A percentile compares a stretch with the other conserved stretches of the same genome.
Evolutionary conservation across 2,329 filamentous ascomycete species (phyloP).

Genomic region (Cryphonectria radicalis): DNA sequence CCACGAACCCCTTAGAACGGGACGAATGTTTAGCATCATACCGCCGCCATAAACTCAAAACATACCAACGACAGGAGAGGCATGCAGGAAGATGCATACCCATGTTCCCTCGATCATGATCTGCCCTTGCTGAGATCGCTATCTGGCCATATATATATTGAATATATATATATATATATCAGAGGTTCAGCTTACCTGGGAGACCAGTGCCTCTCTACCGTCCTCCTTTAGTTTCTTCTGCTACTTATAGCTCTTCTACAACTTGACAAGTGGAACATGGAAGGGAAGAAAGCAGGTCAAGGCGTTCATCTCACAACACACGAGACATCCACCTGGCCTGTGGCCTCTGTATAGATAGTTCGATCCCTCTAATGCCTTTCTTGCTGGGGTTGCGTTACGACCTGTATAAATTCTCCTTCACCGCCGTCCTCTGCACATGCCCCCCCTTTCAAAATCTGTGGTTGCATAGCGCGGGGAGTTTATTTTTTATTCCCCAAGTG

Average conservation of each 20-base stretch:
- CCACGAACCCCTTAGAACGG: slow-evolving; percentile 58
- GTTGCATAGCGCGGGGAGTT: slow-evolving; percentile 28
- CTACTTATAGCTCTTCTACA: background rate
- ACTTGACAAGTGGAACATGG: background rate
- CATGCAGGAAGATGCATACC: background rate
- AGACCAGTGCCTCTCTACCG: background rate
- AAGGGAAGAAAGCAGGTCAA: background rate
- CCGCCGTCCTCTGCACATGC: slow-evolving; percentile 21
- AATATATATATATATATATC: background rate
- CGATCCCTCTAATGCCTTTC: slow-evolving; percentile 13
- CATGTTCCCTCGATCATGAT: background rate
- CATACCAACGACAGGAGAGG: background rate
- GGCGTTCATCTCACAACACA: no score
- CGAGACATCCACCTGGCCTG: background rate
- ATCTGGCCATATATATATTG: no score
- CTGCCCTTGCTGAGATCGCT: slow-evolving; percentile 4
- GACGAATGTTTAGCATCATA: background rate
- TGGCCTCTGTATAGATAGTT: slow-evolving; percentile 3
- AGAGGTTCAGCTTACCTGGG: background rate
- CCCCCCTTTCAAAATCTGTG: background rate
- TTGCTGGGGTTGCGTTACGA: background rate
- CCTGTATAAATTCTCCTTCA: slow-evolving; percentile 18
- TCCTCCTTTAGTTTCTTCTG: background rate
- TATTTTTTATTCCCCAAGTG: background rate
- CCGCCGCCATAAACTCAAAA: slow-evolving; percentile 29